These are phyloP conservation scores for Mortierella sp. DNA, from an alignment of 371 early-diverging fungal genomes.

Conservation along the genomic window DNA sequence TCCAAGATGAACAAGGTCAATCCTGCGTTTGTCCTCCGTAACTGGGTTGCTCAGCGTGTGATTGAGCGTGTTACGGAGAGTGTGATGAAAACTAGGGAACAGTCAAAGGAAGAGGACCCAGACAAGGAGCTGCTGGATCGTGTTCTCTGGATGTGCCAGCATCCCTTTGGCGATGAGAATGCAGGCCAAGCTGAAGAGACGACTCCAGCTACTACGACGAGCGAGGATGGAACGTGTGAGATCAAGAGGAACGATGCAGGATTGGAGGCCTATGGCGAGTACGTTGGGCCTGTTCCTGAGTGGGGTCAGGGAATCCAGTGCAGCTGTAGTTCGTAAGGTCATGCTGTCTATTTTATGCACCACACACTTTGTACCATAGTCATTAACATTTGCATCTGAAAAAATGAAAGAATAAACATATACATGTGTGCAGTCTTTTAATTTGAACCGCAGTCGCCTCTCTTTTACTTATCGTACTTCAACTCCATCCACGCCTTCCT, in stretches of 20 bases:
- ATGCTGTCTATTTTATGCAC: too few species aligned
- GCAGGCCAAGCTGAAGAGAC: constrained; percentile 57
- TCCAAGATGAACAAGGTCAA: constrained; percentile 72
- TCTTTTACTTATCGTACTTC: too few species aligned
- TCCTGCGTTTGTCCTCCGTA: constrained; percentile 80
- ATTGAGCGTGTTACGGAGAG: constrained; percentile 66
- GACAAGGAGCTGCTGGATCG: constrained; percentile 62
- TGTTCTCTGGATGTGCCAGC: constrained; percentile 68
- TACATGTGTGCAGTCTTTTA: too few species aligned
- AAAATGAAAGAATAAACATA: too few species aligned
- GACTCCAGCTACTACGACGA: constrained; percentile 57
- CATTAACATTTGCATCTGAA: too few species aligned
- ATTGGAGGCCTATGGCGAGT: constrained; percentile 36
- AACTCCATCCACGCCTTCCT: too few species aligned
- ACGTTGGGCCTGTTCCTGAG: constrained; percentile 59
- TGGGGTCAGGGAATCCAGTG: constrained; percentile 75
- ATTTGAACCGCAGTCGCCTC: too few species aligned
- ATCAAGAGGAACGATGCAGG: constrained; percentile 42
- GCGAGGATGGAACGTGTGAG: constrained; percentile 14
- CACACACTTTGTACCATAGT: too few species aligned
- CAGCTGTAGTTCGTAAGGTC: constrained; percentile 74
- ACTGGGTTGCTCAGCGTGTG: constrained; percentile 82
- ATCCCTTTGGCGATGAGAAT: constrained; percentile 69
- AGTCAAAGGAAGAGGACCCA: constrained; percentile 41
- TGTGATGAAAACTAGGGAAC: constrained; percentile 50